These are phyloP conservation scores for Solanum chmielewskii DNA, from an alignment of 257 asterid genomes.

Conservation along the genomic window DNA sequence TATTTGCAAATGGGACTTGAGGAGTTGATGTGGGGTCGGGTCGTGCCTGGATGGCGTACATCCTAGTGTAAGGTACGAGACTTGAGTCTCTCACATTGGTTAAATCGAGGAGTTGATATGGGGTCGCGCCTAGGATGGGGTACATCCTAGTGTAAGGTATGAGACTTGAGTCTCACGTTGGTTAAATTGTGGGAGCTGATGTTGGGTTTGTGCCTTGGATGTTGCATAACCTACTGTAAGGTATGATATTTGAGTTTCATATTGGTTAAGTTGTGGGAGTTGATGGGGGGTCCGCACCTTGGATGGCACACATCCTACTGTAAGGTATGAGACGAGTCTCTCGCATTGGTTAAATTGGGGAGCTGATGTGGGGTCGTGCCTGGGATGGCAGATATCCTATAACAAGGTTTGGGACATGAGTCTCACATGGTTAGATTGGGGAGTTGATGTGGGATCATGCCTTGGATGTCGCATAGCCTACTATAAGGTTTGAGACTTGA, in stretches of 20 bases:
- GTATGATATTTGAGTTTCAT: background rate
- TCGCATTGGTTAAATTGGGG: background rate
- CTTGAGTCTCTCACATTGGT: background rate
- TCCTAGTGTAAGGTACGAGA: background rate
- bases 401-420: background rate
- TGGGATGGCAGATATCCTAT: background rate
- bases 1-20: background rate
- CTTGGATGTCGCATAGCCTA: background rate
- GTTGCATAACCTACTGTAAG: background rate
- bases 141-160: background rate
- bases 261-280: background rate
- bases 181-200: background rate
- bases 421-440: background rate
- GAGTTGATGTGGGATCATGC: background rate
- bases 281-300: background rate
- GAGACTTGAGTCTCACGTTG: background rate
- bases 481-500: background rate
- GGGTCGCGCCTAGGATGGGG: background rate
- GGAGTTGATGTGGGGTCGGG: background rate
- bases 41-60: background rate
- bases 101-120: background rate
- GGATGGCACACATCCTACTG: accelerated
- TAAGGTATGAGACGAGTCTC: background rate
- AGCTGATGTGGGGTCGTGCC: background rate
- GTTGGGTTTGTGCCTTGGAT: background rate